Percentiles rank a stretch among this genome's conserved stretches.
Evolutionary conservation across 805 yeast genomes (phyloP).

Genomic region (Schwanniomyces sp.): DNA sequence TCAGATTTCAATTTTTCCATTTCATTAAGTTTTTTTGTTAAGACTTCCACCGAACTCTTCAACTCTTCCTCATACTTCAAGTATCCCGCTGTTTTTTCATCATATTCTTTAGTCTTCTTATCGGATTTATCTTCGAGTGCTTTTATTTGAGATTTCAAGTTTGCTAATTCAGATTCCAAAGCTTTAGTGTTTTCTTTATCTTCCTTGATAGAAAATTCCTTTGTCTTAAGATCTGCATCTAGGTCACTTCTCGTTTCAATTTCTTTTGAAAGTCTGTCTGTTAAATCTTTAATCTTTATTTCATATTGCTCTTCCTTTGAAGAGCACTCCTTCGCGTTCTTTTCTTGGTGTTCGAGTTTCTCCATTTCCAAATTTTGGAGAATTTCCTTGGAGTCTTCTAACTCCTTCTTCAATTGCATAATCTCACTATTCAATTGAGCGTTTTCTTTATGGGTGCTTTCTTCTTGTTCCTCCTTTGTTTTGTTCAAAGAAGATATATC

Average conservation of each 20-base stretch:
- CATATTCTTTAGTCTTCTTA: background rate
- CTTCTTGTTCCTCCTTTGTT: background rate
- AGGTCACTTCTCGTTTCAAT: background rate
- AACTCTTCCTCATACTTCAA: conserved; percentile 4
- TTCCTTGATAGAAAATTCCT: background rate
- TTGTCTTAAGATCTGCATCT: background rate
- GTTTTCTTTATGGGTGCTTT: background rate
- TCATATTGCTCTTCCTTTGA: background rate
- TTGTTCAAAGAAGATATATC: background rate
- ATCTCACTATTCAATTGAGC: background rate
- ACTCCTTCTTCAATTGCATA: background rate
- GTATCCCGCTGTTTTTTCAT: background rate
- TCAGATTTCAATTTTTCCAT: background rate
- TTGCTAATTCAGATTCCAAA: background rate
- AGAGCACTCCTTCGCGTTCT: background rate
- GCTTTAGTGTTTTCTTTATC: background rate
- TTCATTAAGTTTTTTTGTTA: conserved; percentile 1
- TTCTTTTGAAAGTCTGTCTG: background rate
- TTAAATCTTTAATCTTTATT: conserved; percentile 3
- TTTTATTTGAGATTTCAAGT: background rate
- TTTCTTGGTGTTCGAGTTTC: background rate
- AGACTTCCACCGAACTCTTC: conserved; percentile 1
- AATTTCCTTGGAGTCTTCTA: background rate
- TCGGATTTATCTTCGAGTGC: background rate
- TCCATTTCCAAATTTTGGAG: background rate